These are phyloP conservation scores for Cyclotella cryptica DNA, from an alignment of 108 stramenopile genomes.

Conservation along the genomic window DNA sequence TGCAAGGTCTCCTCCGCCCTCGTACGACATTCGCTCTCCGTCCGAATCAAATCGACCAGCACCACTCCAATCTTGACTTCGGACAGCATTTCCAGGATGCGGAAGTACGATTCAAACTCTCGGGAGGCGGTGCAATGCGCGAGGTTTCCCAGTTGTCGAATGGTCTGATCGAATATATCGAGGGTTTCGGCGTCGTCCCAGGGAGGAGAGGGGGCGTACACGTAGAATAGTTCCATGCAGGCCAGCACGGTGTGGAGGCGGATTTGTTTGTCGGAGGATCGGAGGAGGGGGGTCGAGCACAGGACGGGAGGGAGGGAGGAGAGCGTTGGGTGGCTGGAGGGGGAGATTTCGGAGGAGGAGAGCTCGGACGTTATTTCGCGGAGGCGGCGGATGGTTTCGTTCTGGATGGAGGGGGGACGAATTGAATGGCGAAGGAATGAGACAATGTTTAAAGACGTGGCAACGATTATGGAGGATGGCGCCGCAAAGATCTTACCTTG, in stretches of 20 bases:
- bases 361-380: conserved; percentile 8
- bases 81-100: conserved; percentile 76
- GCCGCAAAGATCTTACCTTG: conserved; percentile 21
- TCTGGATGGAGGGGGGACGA: not conserved
- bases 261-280: conserved; percentile 75
- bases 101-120: conserved; percentile 62
- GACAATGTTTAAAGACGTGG: not conserved
- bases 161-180: conserved; percentile 71
- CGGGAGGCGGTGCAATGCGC: conserved; percentile 34
- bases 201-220: conserved; percentile 88
- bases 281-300: conserved; percentile 42
- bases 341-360: conserved; percentile 13
- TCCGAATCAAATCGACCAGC: conserved; percentile 72
- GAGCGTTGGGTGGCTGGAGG: conserved; percentile 62
- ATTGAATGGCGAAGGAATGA: not conserved
- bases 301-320: conserved; percentile 56
- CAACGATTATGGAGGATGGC: not conserved
- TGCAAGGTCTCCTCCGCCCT: conserved; percentile 69
- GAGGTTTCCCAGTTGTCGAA: conserved; percentile 80
- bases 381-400: conserved; percentile 28
- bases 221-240: conserved; percentile 79
- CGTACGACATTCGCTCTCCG: conserved; percentile 8
- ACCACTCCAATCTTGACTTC: conserved; percentile 85
- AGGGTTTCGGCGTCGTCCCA: conserved; percentile 73
- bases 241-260: conserved; percentile 69